Base-by-base conservation (phyloP, 345 rosid genomes). In the Barbarea vulgaris region DNA sequence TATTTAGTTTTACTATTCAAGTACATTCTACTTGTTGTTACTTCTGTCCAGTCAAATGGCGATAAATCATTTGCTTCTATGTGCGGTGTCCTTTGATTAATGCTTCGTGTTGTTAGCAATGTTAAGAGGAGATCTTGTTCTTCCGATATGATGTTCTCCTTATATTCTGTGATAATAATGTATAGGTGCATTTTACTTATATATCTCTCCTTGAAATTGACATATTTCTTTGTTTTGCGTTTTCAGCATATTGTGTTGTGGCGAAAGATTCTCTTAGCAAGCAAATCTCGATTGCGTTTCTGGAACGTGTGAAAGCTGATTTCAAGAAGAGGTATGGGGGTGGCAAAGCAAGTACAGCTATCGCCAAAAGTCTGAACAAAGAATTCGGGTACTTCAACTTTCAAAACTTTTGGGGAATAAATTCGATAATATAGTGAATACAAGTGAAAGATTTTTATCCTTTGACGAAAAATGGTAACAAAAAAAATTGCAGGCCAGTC, bases 331-430 rank as follows among this genome's bases (percentile, higher is more conserved):
- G 97, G 84, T 91, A 90, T 63, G 93, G 96, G 0, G 98, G 97
- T 33, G 98, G 98, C 56, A 91, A 91, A 84, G 96, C 98, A 56
- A 93, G 84, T 81, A 94, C 98, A 36, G 98, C 98, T 47, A 71
- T 81, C 22, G 88, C 97, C 66, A 95, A 95, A 80, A 91, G 97
- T 82, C 91, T 95, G 13, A 95, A 92, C 73, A 95, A 91, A 80
- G 97, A 90, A 60, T 95, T 91, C 37, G 97, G 99, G 99, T 92
- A 87, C 61, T 83, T 60, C 12, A 21, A 0, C 7, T 39, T 24
- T 52, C 3, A 5, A 15, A 2, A 2, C 9, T 7, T 37, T 19
- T 11, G 1, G 17, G 0, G 15, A 33, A 31, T 2, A 19, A 9
- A 19, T 30, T 41, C 1, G 7, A 55, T 7, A 13, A 12, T 63